Conservation (phyloP, 306 rosid genomes). For the Glycine tomentella region DNA sequence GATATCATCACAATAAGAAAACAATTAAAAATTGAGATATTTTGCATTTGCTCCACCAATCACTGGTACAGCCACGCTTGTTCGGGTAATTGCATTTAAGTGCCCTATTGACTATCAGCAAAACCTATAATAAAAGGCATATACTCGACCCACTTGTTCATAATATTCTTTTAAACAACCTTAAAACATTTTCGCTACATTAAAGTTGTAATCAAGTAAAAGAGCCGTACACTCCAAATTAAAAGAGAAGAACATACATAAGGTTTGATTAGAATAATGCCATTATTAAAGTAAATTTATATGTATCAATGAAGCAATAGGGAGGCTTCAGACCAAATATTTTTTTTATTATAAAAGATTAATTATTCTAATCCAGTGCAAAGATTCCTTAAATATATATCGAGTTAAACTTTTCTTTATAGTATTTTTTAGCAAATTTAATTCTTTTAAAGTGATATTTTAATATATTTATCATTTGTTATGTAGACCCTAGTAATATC, state of each 20-base stretch:
- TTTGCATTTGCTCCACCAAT: constrained; percentile 39
- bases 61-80: neutral
- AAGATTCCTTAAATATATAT: too few species aligned
- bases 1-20: constrained; percentile 1
- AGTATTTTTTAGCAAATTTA: too few species aligned
- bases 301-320: neutral
- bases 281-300: constrained; percentile 8
- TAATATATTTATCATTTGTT: too few species aligned
- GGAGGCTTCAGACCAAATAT: neutral
- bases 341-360: too few species aligned
- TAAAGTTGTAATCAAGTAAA: constrained; percentile 1
- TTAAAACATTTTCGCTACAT: neutral
- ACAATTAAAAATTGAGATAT: neutral
- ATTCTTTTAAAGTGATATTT: too few species aligned
- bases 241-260: neutral
- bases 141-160: neutral
- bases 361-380: too few species aligned
- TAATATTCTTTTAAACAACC: neutral
- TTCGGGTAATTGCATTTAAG: neutral
- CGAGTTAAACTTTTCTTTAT: too few species aligned
- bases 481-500: too few species aligned
- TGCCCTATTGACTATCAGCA: constrained; percentile 26
- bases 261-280: neutral
- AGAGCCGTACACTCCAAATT: constrained; percentile 11
- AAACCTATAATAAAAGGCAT: constrained; percentile 11